Evolutionary conservation across 1,284 basidiomycete genomes (phyloP).

Genomic region (Anthracocystis setariae): DNA sequence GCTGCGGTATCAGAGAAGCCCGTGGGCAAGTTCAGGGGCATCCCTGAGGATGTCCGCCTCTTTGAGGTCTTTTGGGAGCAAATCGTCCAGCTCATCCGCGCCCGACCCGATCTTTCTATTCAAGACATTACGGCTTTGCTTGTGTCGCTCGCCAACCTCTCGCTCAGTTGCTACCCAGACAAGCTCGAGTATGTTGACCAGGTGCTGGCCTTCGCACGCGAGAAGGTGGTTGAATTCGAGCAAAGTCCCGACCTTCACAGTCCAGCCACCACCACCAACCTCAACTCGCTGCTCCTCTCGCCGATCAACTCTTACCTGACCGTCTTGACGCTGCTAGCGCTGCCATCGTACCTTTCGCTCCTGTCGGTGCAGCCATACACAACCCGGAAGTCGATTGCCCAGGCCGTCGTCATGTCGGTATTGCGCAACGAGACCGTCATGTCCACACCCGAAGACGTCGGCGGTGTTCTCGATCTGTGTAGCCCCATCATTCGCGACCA

Average conservation of each 20-base stretch:
- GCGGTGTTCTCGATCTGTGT: conserved; percentile 64
- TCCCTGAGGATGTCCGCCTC: conserved; percentile 64
- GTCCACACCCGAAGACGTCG: conserved; percentile 64
- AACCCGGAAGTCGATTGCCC: conserved; percentile 63
- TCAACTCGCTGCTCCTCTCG: conserved; percentile 61
- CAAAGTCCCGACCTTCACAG: conserved; percentile 56
- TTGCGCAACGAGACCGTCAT: conserved; percentile 64
- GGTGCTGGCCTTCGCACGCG: conserved; percentile 63
- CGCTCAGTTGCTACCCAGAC: conserved; percentile 66
- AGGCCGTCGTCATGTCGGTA: conserved; percentile 63
- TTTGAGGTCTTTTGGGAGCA: conserved; percentile 68
- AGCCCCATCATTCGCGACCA: conserved; percentile 61
- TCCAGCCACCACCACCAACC: conserved; percentile 49
- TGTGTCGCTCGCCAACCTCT: conserved; percentile 63
- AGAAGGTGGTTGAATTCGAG: conserved; percentile 57
- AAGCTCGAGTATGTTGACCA: conserved; percentile 67
- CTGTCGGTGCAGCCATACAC: conserved; percentile 59
- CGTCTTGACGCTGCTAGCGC: conserved; percentile 62
- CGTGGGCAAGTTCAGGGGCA: conserved; percentile 63
- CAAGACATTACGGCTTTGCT: conserved; percentile 64
- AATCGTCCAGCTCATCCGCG: conserved; percentile 64
- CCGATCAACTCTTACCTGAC: conserved; percentile 64
- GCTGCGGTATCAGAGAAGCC: conserved; percentile 30
- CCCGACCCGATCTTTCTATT: conserved; percentile 65
- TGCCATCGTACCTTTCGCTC: conserved; percentile 61